Conservation (phyloP, 179 eudicot genomes). For the Carnegiea gigantea region DNA sequence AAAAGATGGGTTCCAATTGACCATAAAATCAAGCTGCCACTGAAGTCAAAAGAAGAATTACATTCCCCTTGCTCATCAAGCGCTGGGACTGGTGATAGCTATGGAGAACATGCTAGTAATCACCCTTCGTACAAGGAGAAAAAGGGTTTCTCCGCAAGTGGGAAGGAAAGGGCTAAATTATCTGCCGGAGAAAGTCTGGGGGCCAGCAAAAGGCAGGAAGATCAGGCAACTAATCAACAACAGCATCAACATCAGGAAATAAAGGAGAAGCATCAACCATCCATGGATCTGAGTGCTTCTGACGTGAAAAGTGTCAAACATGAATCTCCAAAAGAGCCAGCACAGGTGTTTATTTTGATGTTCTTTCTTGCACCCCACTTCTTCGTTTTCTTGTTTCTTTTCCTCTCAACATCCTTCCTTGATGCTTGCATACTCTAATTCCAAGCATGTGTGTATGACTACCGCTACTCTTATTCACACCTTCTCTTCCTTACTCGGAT, state of each 20-base stretch:
- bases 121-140: slow-evolving; percentile 30
- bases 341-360: slow-evolving; percentile 28
- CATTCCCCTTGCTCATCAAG: slow-evolving; percentile 23
- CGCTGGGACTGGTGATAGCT: slow-evolving; percentile 20
- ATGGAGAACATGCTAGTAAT: slow-evolving; percentile 11
- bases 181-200: slow-evolving; percentile 13
- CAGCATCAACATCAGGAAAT: slow-evolving; percentile 26
- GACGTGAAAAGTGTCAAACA: slow-evolving; percentile 16
- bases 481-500: background rate
- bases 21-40: slow-evolving; percentile 29
- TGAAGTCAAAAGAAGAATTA: slow-evolving; percentile 25
- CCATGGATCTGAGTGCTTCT: slow-evolving; percentile 4
- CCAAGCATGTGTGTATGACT: background rate
- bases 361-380: background rate
- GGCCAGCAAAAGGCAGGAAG: slow-evolving; percentile 12
- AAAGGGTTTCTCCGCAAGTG: slow-evolving; percentile 19
- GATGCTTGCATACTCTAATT: background rate
- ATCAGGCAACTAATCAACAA: background rate
- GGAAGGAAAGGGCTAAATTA: slow-evolving; percentile 22
- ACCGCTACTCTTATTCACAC: background rate
- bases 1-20: slow-evolving; percentile 58
- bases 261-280: slow-evolving; percentile 27
- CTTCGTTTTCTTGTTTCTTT: slow-evolving; percentile 10
- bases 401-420: background rate
- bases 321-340: slow-evolving; percentile 23